Base-by-base conservation (phyloP, 257 asterid species). In the Ajuga chamaepitys region DNA sequence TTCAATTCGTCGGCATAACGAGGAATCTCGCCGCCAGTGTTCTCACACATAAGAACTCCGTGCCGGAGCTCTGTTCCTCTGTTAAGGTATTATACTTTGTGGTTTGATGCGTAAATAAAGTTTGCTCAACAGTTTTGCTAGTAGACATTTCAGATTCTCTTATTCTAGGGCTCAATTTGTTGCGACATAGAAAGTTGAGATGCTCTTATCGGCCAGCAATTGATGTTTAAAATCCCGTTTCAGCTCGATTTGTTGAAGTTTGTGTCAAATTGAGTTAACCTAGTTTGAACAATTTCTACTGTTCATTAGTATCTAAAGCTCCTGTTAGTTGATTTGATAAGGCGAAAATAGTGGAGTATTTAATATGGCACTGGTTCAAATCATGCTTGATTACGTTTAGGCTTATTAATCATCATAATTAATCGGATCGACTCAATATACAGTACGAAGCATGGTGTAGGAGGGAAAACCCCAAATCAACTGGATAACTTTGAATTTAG, bases 1-100 rank as follows among this genome's bases (percentile, higher is more conserved):
- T 93, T 48, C 97, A 93, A 62, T 93, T 89, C 71, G 69, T 93
- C 68, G 98, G 98, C 57, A 87, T 93, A 50, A 87, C 98, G 21
- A 75, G 93, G 51, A 89, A 89, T 73, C 78, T 89, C 53, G 95
- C 91, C 22, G 87, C 89, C 64, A 93, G 98, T 61, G 75, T 93
- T 62, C 68, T 63, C 68, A 14, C 80, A 8, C 97, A 93, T 80
- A 82, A 73, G 75, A 86, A 81, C n/a, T 82, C 95, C 22, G 81
- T 87, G 34, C 96, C 98, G 4, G 85, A 89, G 37, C 95, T 93
- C 44, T 93, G 98, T 64, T 77, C 50, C 61, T 83, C 95, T 45
- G 85, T 83, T 8, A 93, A 93, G 98, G 97, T 89, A 71, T 63
- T 34, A 13, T 1, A 20, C 11, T 4, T 18, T 35, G 9, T 66